Conservation (phyloP, 495 filamentous ascomycete genomes). For the Lentithecium fluviatile region DNA sequence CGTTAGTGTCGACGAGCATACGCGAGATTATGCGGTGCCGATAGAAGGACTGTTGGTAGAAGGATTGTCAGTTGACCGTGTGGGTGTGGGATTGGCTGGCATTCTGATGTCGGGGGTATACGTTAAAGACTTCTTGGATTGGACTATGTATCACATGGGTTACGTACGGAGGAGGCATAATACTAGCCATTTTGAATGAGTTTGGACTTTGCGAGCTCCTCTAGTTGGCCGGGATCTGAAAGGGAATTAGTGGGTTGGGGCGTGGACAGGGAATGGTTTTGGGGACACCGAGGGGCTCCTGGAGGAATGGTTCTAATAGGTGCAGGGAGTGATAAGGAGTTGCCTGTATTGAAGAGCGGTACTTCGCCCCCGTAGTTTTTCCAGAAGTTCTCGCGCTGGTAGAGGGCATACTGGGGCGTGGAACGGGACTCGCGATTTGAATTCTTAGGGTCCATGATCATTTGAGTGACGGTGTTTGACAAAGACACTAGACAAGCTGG, state of each 20-base stretch:
- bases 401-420: slow-evolving; percentile 61
- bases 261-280: too few species aligned
- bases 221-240: slow-evolving; percentile 56
- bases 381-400: slow-evolving; percentile 64
- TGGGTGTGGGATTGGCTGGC: slow-evolving; percentile 66
- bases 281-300: too few species aligned
- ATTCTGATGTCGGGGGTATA: too few species aligned
- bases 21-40: slow-evolving; percentile 64
- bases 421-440: slow-evolving; percentile 55
- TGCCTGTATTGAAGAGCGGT: slow-evolving; percentile 56
- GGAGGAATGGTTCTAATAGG: too few species aligned
- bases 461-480: not conserved
- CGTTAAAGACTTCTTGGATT: too few species aligned
- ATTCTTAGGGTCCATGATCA: slow-evolving; percentile 53
- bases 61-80: slow-evolving; percentile 65
- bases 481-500: too few species aligned
- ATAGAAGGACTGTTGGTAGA: slow-evolving; percentile 69
- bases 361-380: slow-evolving; percentile 56
- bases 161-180: slow-evolving; percentile 65
- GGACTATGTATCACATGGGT: too few species aligned
- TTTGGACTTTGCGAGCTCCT: slow-evolving; percentile 57
- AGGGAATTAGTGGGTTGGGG: too few species aligned
- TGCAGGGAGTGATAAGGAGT: too few species aligned
- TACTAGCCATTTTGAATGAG: slow-evolving; percentile 56
- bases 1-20: slow-evolving; percentile 61